Evolutionary conservation across 495 filamentous ascomycete species (phyloP).

Genomic region (Penicillium odoratum): DNA sequence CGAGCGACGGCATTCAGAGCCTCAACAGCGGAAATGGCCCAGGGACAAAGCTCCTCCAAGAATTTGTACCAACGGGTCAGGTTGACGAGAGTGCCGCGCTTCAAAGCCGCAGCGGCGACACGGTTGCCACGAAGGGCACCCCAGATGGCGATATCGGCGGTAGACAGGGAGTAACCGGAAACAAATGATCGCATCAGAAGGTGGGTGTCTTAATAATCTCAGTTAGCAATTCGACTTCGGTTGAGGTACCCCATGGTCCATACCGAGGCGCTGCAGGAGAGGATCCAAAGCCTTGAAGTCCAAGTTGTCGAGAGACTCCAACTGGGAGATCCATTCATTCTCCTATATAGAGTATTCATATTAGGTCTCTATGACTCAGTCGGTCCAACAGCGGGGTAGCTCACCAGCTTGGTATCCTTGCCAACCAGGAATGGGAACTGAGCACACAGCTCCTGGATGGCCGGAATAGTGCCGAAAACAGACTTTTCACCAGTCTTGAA

Average conservation of each 20-base stretch:
- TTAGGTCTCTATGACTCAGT: not conserved
- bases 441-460: slow-evolving; percentile 39
- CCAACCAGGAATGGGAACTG: slow-evolving; percentile 45
- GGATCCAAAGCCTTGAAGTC: slow-evolving; percentile 82
- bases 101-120: slow-evolving; percentile 77
- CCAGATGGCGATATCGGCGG: slow-evolving; percentile 82
- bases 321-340: slow-evolving; percentile 57
- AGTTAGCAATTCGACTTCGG: not conserved
- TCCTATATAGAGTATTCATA: slow-evolving; percentile 32
- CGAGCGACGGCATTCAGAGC: slow-evolving; percentile 58
- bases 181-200: slow-evolving; percentile 84
- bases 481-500: slow-evolving; percentile 34
- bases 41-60: slow-evolving; percentile 77
- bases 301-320: slow-evolving; percentile 51
- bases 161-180: slow-evolving; percentile 75
- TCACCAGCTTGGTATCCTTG: slow-evolving; percentile 47
- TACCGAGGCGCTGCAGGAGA: slow-evolving; percentile 50
- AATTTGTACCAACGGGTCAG: slow-evolving; percentile 86
- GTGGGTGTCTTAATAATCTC: slow-evolving; percentile 61
- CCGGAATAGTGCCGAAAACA: slow-evolving; percentile 37
- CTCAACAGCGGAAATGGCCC: slow-evolving; percentile 50
- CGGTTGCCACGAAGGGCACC: slow-evolving; percentile 81
- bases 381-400: slow-evolving; percentile 11
- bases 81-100: slow-evolving; percentile 74
- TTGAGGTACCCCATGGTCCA: not conserved